phyloP scores from a whole-genome alignment of 202 grass and related monocot species.

The Cymbopogon flexuosus region DNA sequence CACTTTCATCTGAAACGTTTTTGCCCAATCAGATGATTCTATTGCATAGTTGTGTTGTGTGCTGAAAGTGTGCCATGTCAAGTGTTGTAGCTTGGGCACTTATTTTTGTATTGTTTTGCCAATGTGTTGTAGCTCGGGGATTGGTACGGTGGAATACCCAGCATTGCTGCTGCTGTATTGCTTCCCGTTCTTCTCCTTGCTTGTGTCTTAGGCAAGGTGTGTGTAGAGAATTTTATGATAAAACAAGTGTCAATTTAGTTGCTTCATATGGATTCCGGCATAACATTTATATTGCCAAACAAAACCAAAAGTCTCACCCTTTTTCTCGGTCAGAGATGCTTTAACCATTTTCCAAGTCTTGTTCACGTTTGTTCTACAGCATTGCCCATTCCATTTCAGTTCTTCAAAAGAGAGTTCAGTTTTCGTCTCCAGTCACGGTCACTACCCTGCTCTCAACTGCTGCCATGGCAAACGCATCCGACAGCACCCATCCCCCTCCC shows the following conservation, averaged over 20 bases:
- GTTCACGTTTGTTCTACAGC: too few relatives aligned
- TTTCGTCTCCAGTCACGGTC: background rate
- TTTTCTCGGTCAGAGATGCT: background rate
- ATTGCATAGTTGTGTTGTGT: background rate
- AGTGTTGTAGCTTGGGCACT: background rate
- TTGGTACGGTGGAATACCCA: background rate
- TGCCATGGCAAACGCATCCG: slow-evolving; percentile 39
- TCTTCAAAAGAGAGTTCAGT: too few relatives aligned
- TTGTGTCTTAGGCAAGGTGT: too few relatives aligned
- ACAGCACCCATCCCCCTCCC: background rate
- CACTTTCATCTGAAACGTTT: background rate
- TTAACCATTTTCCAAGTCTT: background rate
- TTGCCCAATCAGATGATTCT: background rate
- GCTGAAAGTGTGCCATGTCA: background rate
- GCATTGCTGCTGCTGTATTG: background rate
- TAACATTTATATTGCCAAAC: too few relatives aligned
- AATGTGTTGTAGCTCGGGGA: too few relatives aligned
- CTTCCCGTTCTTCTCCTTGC: too few relatives aligned
- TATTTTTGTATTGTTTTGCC: too few relatives aligned
- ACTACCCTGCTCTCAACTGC: background rate
- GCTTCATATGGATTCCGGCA: too few relatives aligned
- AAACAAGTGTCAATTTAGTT: too few relatives aligned
- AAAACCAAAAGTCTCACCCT: background rate
- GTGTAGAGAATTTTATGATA: too few relatives aligned
- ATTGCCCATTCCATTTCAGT: too few relatives aligned